Evolutionary conservation across 352 stramenopile genomes (phyloP), one percentile per base, ranked within the genome.

Genomic region (Phytophthora tubulina): DNA sequence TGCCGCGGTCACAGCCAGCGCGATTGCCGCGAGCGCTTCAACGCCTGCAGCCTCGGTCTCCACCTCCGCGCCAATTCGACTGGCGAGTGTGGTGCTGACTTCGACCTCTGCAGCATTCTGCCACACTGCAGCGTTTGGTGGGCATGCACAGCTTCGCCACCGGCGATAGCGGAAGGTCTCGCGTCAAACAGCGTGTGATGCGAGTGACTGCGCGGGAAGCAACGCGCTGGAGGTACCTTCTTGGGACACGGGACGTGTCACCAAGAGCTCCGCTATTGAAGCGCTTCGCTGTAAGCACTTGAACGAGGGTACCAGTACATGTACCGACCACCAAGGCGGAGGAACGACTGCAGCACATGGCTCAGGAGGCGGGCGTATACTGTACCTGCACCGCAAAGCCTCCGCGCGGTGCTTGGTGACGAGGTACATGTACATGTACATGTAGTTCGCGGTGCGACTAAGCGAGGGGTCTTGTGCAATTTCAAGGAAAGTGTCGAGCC

Each of bases 161-260:
- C 41, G 21, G 21, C 21, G 35, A 49, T 45, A 58, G 63, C 36
- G 39, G 54, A 72, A 72, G 39, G 41, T 59, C 45, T 27, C 35
- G 15, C 54, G 65, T 68, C 65, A 74, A 63, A 56, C 38, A 39
- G 39, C 32, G 10, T 35, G 60, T 60, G 38, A 10, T 38, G 38
- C 14, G 21, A 57, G 35, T 38, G 44, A 41, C 39, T 51, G 35
- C 42, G 59, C 57, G 36, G 66, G 66, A 61, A 59, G 51, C 48
- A 59, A 48, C 21, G 14, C 36, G 38, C 35, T 9, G 27, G 48
- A 65, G 69, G 69, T 76, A 76, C 57, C 60, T 2, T 27, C 21
- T 76, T 61, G 61, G 69, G 69, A 72, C 52, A 73, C 50, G 69
- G 51, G 63, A 69, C 63, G 49, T 64, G 55, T 75, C 62, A 45